A percentile compares a stretch with the other conserved stretches of the same genome.
phyloP scores from a whole-genome alignment of 2,329 filamentous ascomycete species.

The Lecanicillium sp. region DNA sequence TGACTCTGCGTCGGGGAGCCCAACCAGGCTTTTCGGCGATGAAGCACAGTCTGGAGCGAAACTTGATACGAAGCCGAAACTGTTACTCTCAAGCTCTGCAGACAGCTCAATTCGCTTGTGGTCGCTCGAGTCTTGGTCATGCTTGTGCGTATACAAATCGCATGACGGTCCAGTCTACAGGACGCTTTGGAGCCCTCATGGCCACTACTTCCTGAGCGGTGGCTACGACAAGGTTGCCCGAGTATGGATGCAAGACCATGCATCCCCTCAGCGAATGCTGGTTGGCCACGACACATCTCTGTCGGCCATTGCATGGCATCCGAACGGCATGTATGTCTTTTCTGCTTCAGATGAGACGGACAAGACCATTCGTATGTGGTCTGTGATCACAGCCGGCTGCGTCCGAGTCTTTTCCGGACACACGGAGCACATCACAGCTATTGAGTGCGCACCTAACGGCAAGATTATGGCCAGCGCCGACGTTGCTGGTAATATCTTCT shows the following conservation, averaged over 20 bases:
- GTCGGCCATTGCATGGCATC: conserved; percentile 89
- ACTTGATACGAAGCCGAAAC: conserved; percentile 54
- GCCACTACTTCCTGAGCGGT: conserved; percentile 87
- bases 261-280: conserved; percentile 78
- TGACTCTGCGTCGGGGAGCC: conserved; percentile 51
- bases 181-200: conserved; percentile 82
- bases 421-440: conserved; percentile 73
- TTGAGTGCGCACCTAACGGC: conserved; percentile 82
- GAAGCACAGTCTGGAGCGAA: conserved; percentile 32
- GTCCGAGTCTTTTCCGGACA: conserved; percentile 92
- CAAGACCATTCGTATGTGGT: conserved; percentile 96
- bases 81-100: conserved; percentile 78
- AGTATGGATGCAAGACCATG: conserved; percentile 88
- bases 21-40: conserved; percentile 41
- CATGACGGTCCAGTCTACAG: conserved; percentile 88
- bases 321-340: conserved; percentile 89
- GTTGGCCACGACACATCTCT: conserved; percentile 90
- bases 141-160: conserved; percentile 86
- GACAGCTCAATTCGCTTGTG: conserved; percentile 87
- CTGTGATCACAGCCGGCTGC: conserved; percentile 76
- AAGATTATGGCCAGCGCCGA: conserved; percentile 89
- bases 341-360: conserved; percentile 80
- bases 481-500: conserved; percentile 77
- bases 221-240: conserved; percentile 87
- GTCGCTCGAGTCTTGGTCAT: conserved; percentile 89